Base-by-base conservation (phyloP, 208 protist species). In the Leishmania amazonensis region DNA sequence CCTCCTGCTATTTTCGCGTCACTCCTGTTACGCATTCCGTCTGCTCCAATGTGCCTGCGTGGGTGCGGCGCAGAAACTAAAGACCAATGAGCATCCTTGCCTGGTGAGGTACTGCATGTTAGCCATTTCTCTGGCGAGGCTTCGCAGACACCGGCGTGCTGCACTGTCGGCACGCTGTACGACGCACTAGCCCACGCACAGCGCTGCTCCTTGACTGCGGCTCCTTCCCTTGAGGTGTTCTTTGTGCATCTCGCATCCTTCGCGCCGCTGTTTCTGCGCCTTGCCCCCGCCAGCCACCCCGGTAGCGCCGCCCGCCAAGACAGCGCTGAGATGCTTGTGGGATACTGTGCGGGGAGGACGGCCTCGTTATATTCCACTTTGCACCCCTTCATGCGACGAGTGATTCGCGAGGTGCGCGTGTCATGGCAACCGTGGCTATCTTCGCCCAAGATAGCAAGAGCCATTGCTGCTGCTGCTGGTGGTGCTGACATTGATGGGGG, bases 381-480 rank as follows among this genome's bases (percentile, higher is more conserved):
- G 15, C 40, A 68, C 42, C 64, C 47, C 40, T 76, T 79, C 60
- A 40, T 80, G 58, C 78, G 53, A 40, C 72, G 65, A 0, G 11
- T 81, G 31, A 19, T 85, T 53, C 51, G 73, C 7, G 8, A 82
- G 45, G 65, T 62, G 42, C 53, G 40, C 54, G 82, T 85, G 4
- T 75, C 82, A 45, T 85, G 76, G 82, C 77, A 79, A 58, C 82
- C 78, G 62, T 81, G 82, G 82, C 60, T 85, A 17, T 60, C 53
- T 15, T 2, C 58, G 0, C 38, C 60, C 0, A 78, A 79, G 28
- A 67, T 38, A 28, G 45, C 67, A 35, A 62, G 78, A 13, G 21
- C 19, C 60, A 38, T 38, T 38, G 71, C 74, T 21, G 51, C 76
- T 49, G 53, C 77, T 5, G 40, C 1, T 53, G 42, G 4, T 28